Conservation (phyloP, 202 grass and related monocot genomes). For the Miscanthus sacchariflorus region DNA sequence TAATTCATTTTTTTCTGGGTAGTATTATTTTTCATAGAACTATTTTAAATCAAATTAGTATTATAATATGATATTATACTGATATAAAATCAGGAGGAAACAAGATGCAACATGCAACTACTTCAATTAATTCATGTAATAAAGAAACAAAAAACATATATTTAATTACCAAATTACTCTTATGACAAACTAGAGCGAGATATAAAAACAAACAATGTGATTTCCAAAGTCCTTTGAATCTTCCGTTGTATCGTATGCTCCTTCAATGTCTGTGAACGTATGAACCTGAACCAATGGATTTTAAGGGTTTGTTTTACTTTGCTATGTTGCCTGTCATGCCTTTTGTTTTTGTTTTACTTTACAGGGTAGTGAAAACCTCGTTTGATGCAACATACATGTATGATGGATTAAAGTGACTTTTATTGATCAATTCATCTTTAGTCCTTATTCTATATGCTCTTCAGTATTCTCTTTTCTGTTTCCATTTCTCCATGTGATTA, state of each 20-base stretch:
- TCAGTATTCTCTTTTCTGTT: neutral
- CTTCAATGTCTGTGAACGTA: neutral
- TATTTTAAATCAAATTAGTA: neutral
- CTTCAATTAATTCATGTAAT: neutral
- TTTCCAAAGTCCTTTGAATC: neutral
- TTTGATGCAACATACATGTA: constrained; percentile 22
- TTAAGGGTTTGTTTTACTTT: neutral
- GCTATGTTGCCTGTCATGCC: neutral
- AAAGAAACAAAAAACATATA: neutral
- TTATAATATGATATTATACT: neutral
- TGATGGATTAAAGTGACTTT: neutral
- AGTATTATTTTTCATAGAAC: neutral
- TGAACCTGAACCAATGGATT: neutral
- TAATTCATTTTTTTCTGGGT: neutral
- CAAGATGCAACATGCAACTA: neutral
- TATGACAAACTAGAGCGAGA: neutral
- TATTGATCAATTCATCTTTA: too few relatives aligned
- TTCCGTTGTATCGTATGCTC: neutral
- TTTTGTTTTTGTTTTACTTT: too few relatives aligned
- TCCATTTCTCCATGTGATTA: constrained; percentile 10
- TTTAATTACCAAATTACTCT: constrained; percentile 8
- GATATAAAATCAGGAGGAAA: neutral
- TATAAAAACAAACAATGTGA: neutral
- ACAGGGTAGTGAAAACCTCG: neutral
- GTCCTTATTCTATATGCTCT: neutral